Conservation (phyloP, 2,329 filamentous ascomycete genomes). For the Seiridium unicorne region DNA sequence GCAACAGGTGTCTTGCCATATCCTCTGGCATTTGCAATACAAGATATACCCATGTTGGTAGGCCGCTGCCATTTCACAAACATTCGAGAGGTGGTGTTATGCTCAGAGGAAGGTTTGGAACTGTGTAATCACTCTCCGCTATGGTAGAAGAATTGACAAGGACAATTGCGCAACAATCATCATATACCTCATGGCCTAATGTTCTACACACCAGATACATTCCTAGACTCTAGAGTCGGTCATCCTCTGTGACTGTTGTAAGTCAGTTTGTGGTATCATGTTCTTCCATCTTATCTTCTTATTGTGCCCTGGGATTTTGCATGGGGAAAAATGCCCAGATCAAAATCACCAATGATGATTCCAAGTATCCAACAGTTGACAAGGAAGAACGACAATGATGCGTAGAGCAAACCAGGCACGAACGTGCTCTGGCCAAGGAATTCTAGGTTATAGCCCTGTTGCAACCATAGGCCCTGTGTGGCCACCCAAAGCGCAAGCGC, state of each 20-base stretch:
- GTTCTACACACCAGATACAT: no score
- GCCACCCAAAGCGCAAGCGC: conserved; percentile 72
- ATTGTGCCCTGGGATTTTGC: no score
- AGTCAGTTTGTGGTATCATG: no score
- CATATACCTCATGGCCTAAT: no score
- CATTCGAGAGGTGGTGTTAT: background rate
- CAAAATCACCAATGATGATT: conserved; percentile 69
- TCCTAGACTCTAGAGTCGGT: no score
- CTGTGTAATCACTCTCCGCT: background rate
- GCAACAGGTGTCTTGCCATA: no score
- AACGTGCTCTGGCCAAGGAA: conserved; percentile 83
- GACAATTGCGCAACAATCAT: background rate
- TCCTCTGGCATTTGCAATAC: no score
- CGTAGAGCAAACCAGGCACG: conserved; percentile 76
- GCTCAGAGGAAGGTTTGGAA: background rate
- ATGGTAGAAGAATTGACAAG: background rate
- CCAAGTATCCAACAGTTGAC: conserved; percentile 88
- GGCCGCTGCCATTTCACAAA: background rate
- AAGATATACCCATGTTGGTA: background rate
- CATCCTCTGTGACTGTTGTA: no score
- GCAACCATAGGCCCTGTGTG: conserved; percentile 74
- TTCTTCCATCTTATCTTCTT: no score
- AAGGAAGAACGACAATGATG: conserved; percentile 76
- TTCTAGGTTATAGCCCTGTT: conserved; percentile 73
- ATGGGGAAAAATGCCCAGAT: background rate